Percentiles rank a stretch among this genome's conserved stretches.
These are phyloP conservation scores for Leccinum aurantiacum DNA, from an alignment of 768 basidiomycete genomes.

Conservation along the genomic window DNA sequence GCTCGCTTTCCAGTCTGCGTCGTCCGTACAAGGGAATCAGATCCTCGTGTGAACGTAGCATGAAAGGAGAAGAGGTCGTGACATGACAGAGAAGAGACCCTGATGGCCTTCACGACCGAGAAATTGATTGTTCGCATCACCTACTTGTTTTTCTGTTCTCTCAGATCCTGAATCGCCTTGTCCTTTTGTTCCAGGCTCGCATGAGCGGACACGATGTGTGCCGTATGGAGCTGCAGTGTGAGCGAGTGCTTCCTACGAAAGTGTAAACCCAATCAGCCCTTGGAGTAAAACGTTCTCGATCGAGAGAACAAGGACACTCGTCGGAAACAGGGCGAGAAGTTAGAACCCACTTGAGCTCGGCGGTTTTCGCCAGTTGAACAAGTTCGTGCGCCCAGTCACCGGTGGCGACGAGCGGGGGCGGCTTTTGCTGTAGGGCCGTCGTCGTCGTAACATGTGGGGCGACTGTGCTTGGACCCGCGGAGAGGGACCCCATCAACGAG, in stretches of 20 bases:
- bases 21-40: slow-evolving; percentile 11
- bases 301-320: slow-evolving; percentile 4
- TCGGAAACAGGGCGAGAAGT: not conserved
- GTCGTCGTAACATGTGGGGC: slow-evolving; percentile 33
- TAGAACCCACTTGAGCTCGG: slow-evolving; percentile 76
- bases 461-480: slow-evolving; percentile 35
- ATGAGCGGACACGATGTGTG: slow-evolving; percentile 83
- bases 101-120: not conserved
- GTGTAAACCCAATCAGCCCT: slow-evolving; percentile 10
- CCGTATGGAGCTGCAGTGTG: slow-evolving; percentile 81
- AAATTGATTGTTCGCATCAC: slow-evolving; percentile 25
- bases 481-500: slow-evolving; percentile 32
- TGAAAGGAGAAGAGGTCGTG: not conserved
- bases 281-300: not conserved
- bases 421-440: slow-evolving; percentile 23
- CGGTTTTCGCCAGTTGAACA: slow-evolving; percentile 82
- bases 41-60: slow-evolving; percentile 8
- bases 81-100: not conserved
- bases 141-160: slow-evolving; percentile 83
- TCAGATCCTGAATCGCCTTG: slow-evolving; percentile 76
- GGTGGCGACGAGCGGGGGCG: slow-evolving; percentile 66
- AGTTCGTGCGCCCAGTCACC: slow-evolving; percentile 89
- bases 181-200: slow-evolving; percentile 75
- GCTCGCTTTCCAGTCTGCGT: slow-evolving; percentile 71
- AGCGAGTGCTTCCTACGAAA: slow-evolving; percentile 72